Conservation (phyloP, 2,329 filamentous ascomycete species). For the Endothia cerciana region DNA sequence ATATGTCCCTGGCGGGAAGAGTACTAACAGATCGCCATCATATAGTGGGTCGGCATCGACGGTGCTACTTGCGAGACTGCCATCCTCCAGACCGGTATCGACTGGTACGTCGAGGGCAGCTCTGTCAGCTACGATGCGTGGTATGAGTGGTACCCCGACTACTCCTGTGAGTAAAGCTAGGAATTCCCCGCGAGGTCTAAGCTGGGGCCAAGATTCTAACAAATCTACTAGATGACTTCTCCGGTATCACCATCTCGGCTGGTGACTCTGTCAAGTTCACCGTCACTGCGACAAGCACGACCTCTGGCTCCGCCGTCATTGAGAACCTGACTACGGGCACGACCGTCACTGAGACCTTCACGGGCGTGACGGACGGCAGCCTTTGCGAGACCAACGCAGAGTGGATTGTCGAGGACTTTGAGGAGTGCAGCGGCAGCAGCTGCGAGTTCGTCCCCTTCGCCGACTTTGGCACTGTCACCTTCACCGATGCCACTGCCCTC, state of each 20-base stretch:
- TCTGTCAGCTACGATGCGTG: conserved; percentile 55
- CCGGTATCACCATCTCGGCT: conserved; percentile 31
- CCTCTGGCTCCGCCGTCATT: conserved; percentile 48
- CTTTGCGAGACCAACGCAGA: conserved; percentile 62
- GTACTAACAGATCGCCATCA: neutral
- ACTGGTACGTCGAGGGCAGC: conserved; percentile 51
- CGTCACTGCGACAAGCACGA: conserved; percentile 44
- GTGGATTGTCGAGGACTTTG: conserved; percentile 65
- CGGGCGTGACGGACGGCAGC: conserved; percentile 40
- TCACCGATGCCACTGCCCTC: conserved; percentile 41
- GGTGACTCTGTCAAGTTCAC: conserved; percentile 36
- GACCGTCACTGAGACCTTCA: conserved; percentile 55
- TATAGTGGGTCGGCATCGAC: conserved; percentile 61
- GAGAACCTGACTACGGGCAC: conserved; percentile 54
- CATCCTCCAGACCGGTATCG: conserved; percentile 61
- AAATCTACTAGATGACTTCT: conserved; percentile 26
- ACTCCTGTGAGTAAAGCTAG: conserved; percentile 39
- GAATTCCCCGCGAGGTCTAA: neutral
- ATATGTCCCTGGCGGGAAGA: no score
- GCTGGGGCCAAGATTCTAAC: neutral
- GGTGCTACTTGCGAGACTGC: conserved; percentile 58
- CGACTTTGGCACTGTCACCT: conserved; percentile 51
- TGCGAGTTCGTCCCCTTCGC: conserved; percentile 47
- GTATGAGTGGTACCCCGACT: conserved; percentile 66
- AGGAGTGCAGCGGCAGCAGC: conserved; percentile 35